phyloP scores from a whole-genome alignment of 441 rosid genomes.

The Lepidium campestre region DNA sequence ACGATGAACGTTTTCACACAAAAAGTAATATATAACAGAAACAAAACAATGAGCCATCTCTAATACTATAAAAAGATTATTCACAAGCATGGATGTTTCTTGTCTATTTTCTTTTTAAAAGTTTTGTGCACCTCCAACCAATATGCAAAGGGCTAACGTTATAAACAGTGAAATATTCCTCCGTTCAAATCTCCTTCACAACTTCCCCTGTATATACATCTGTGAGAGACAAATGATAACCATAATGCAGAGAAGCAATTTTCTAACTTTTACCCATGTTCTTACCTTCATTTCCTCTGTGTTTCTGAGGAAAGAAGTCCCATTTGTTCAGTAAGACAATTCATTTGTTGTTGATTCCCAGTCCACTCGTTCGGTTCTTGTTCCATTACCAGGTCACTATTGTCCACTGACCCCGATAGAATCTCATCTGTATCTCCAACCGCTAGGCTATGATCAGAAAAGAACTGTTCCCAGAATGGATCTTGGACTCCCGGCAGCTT shows the following conservation, averaged over 20 bases:
- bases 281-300: constrained; percentile 30
- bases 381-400: constrained; percentile 35
- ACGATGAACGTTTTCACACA: neutral
- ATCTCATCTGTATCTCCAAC: constrained; percentile 43
- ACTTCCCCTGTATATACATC: neutral
- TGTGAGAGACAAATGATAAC: neutral
- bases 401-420: constrained; percentile 32
- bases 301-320: constrained; percentile 44
- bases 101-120: neutral
- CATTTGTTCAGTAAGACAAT: constrained; percentile 48
- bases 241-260: neutral
- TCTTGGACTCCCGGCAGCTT: constrained; percentile 46
- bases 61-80: neutral
- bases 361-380: constrained; percentile 33
- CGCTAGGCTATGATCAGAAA: constrained; percentile 32
- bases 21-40: neutral
- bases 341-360: constrained; percentile 34
- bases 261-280: neutral
- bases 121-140: neutral
- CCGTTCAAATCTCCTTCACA: constrained; percentile 1
- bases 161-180: neutral
- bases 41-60: neutral
- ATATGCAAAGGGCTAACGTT: neutral
- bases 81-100: constrained; percentile 5
- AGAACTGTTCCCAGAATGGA: constrained; percentile 61